phyloP scores from a whole-genome alignment of 2,329 filamentous ascomycete species.

The Pleomassaria siparia region DNA sequence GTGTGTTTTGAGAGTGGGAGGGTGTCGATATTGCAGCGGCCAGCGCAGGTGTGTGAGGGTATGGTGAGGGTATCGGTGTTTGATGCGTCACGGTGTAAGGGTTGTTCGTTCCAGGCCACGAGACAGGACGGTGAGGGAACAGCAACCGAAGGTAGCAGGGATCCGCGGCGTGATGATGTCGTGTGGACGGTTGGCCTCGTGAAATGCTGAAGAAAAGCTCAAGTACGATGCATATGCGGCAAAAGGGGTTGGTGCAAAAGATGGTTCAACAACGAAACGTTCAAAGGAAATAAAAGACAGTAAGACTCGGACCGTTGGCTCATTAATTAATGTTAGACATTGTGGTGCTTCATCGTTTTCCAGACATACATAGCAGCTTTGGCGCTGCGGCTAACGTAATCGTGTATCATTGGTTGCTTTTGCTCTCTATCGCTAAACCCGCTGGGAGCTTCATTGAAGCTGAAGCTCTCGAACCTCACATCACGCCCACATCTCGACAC shows the following conservation, averaged over 20 bases:
- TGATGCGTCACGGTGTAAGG: constrained; percentile 12
- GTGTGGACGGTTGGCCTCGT: constrained; percentile 7
- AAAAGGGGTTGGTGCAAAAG: too few species aligned
- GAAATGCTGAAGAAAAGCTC: background rate
- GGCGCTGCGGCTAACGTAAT: constrained; percentile 8
- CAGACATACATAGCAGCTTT: background rate
- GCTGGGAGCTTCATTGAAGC: constrained; percentile 13
- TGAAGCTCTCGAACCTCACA: constrained; percentile 20
- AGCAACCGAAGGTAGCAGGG: constrained; percentile 31
- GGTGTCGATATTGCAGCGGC: constrained; percentile 5
- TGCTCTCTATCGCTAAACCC: constrained; percentile 21
- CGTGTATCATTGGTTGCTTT: constrained; percentile 6
- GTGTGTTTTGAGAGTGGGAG: background rate
- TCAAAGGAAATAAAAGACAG: background rate
- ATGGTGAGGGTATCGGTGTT: background rate
- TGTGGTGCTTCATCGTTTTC: too few species aligned
- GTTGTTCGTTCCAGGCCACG: constrained; percentile 27
- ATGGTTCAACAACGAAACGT: background rate
- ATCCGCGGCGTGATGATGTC: constrained; percentile 35
- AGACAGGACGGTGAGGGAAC: constrained; percentile 20
- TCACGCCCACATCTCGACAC: constrained; percentile 10
- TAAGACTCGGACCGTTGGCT: background rate
- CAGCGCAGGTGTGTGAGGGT: constrained; percentile 10
- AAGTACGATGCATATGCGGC: background rate
- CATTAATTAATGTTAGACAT: too few species aligned